Evolutionary conservation across 345 rosid species (phyloP), one percentile per base, ranked within the genome.

Genomic region (Citrus maxima): DNA sequence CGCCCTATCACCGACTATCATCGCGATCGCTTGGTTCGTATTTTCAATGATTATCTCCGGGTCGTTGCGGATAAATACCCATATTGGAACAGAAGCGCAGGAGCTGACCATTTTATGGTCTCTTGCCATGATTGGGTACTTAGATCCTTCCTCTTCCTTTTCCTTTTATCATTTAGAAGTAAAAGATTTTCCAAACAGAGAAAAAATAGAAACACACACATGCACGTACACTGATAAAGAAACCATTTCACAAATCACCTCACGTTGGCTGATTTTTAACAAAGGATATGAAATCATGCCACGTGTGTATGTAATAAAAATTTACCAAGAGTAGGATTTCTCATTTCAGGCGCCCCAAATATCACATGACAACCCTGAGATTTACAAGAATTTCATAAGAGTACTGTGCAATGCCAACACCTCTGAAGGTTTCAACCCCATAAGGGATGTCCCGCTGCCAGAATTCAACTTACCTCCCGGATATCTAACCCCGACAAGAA

Each of bases 391-490:
- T 72, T 89, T 91, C 64, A 82, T 90, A 1, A 86, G 96, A 71
- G 98, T 84, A 25, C 88, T 93, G 1, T 93, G 97, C 83, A 94
- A 93, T 77, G 98, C 98, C 77, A 94, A 94, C 67, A 77, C 86
- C 6, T 85, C 95, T 0, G 97, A 93, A 77, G 91, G 94, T 10
- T 94, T 94, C 83, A 76, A 59, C 0, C 93, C 93, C 1, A 2
- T 25, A 3, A 88, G 90, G 83, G 97, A 95, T 54, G 93, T 89
- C 27, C 70, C 98, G 4, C n/a, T 93, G 49, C 93, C 96, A 0
- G 96, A 88, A 70, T 64, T 90, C 42, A 79, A 84, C 40, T 27
- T 90, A 6, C 83, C 82, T 4, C 46, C 18, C 0, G 72, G 82
- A 10, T 46, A 77, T 38, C 68, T 94, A 40, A 69, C 70, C 27